These are phyloP conservation scores for Diaporthe humulicola DNA, from an alignment of 2,329 filamentous ascomycete species.

Conservation along the genomic window DNA sequence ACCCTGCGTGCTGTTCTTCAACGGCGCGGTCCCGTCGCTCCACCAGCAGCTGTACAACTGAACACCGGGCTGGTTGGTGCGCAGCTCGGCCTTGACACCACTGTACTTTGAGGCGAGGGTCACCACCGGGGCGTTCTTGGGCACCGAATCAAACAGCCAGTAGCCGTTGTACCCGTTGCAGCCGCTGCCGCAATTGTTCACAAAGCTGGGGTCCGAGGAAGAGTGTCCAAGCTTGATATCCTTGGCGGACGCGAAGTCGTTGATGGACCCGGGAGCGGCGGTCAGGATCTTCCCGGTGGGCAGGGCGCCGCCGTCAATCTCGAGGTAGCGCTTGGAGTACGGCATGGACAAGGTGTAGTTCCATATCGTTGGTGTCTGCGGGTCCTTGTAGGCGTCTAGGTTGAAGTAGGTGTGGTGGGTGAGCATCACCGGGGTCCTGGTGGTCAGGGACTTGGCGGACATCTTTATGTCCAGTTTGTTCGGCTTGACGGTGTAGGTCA, in stretches of 20 bases:
- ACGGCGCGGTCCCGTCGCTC: conserved; percentile 61
- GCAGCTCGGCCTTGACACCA: conserved; percentile 78
- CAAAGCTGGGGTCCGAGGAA: conserved; percentile 64
- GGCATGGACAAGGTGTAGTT: conserved; percentile 75
- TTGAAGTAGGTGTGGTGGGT: conserved; percentile 79
- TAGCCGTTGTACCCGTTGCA: conserved; percentile 82
- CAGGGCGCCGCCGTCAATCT: conserved; percentile 67
- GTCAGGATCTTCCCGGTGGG: conserved; percentile 73
- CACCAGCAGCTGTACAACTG: conserved; percentile 79
- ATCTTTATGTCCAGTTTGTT: conserved; percentile 72
- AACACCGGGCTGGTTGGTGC: conserved; percentile 77
- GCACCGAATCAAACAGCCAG: conserved; percentile 59
- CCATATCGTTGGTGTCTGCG: conserved; percentile 66
- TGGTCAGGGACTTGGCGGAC: conserved; percentile 66
- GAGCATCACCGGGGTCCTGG: conserved; percentile 69
- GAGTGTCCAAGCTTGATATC: conserved; percentile 74
- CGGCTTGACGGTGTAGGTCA: conserved; percentile 72
- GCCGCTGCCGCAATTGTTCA: conserved; percentile 73
- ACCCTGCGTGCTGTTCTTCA: conserved; percentile 71
- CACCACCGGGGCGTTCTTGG: conserved; percentile 58
- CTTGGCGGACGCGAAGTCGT: conserved; percentile 74
- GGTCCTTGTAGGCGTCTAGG: conserved; percentile 73
- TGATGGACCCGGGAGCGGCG: conserved; percentile 68
- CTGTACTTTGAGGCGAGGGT: conserved; percentile 72
- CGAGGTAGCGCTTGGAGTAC: conserved; percentile 71